These are phyloP conservation scores for Pistacia vera DNA, from an alignment of 345 rosid genomes.

Conservation along the genomic window DNA sequence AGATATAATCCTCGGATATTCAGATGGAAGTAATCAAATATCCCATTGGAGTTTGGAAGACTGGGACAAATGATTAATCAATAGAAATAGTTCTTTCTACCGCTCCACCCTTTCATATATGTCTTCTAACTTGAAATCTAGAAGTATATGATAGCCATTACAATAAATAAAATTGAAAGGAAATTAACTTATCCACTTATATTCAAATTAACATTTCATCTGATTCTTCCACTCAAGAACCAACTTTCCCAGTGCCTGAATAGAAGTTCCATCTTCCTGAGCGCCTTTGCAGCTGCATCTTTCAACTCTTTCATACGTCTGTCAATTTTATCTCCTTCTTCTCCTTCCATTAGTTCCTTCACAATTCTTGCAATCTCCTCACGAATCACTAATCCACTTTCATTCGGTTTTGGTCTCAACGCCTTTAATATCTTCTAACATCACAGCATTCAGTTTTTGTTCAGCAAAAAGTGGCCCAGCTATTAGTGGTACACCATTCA, in stretches of 20 bases:
- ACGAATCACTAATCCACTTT: conserved; percentile 22
- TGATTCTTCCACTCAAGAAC: conserved; percentile 3
- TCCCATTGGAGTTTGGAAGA: too few relatives aligned
- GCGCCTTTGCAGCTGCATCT: conserved; percentile 22
- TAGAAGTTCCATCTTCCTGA: conserved; percentile 2
- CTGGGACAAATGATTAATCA: too few relatives aligned
- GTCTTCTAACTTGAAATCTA: too few relatives aligned
- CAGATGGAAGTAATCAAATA: too few relatives aligned
- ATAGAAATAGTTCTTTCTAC: too few relatives aligned
- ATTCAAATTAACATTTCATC: neutral
- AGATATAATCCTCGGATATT: too few relatives aligned
- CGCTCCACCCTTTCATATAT: too few relatives aligned
- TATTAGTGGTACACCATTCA: conserved; percentile 32
- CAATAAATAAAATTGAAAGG: too few relatives aligned
- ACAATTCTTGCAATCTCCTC: conserved; percentile 30
- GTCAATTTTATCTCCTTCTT: conserved; percentile 28
- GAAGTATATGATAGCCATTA: too few relatives aligned
- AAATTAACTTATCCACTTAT: too few relatives aligned
- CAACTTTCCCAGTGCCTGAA: neutral
- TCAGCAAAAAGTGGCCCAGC: conserved; percentile 46
- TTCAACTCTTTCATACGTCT: conserved; percentile 26
- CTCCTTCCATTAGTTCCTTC: conserved; percentile 35
- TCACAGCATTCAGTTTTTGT: conserved; percentile 38
- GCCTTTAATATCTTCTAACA: conserved; percentile 27
- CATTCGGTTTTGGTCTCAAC: conserved; percentile 14